Conservation (phyloP, 495 filamentous ascomycete genomes). For the Daldinia decipiens region DNA sequence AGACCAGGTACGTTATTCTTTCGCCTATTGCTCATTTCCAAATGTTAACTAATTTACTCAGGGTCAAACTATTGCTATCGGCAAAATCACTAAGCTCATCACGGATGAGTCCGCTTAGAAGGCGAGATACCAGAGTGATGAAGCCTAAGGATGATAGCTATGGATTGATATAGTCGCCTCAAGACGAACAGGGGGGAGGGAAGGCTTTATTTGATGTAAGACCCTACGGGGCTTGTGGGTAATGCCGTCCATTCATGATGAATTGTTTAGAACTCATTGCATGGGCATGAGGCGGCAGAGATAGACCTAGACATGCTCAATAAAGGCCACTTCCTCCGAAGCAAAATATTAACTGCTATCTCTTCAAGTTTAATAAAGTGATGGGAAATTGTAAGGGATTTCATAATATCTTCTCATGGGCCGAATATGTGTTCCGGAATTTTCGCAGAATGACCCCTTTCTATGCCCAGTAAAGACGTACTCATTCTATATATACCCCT, state of each 20-base stretch:
- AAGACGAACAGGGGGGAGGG: background rate
- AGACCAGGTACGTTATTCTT: conserved; percentile 74
- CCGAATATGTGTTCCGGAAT: background rate
- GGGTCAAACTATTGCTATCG: conserved; percentile 97
- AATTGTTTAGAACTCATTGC: conserved; percentile 19
- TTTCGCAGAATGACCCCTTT: background rate
- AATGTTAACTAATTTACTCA: conserved; percentile 32
- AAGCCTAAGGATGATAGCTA: conserved; percentile 6
- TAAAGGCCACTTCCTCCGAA: conserved; percentile 32
- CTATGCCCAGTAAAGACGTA: background rate
- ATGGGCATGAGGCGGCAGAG: conserved; percentile 12
- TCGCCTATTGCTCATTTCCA: conserved; percentile 34
- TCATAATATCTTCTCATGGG: background rate
- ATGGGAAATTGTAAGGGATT: background rate
- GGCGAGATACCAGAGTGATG: conserved; percentile 1
- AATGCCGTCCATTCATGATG: background rate
- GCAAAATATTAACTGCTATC: background rate
- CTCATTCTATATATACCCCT: background rate
- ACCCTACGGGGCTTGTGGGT: background rate
- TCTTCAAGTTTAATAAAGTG: background rate
- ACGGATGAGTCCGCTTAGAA: conserved; percentile 49
- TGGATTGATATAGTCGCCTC: background rate
- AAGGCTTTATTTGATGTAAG: conserved; percentile 4
- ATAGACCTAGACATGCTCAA: conserved; percentile 28
- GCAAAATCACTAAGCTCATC: conserved; percentile 90